A percentile compares a stretch with the other conserved stretches of the same genome.
Conservation (phyloP, 805 yeast genomes). For the Phaffomyces antillensis region DNA sequence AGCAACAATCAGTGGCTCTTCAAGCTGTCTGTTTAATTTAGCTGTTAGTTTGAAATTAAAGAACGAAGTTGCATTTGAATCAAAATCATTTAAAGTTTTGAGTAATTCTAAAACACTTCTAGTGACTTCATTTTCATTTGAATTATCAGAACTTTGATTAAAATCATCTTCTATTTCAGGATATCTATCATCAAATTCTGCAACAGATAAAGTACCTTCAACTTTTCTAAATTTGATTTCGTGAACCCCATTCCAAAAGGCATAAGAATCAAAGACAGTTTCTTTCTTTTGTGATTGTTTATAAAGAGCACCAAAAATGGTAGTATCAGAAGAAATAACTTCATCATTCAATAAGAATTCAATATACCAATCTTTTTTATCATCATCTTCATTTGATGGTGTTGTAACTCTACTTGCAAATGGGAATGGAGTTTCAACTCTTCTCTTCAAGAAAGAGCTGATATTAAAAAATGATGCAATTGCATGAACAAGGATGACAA, state of each 20-base stretch:
- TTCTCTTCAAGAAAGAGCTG: constrained; percentile 35
- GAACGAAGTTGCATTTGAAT: constrained; percentile 30
- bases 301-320: constrained; percentile 71
- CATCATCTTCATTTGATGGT: neutral
- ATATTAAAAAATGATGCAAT: constrained; percentile 42
- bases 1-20: constrained; percentile 83
- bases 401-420: constrained; percentile 12
- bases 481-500: constrained; percentile 41
- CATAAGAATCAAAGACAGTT: constrained; percentile 37
- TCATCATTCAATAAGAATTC: constrained; percentile 56
- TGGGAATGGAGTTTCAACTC: constrained; percentile 25
- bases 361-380: constrained; percentile 28
- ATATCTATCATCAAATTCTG: constrained; percentile 24
- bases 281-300: constrained; percentile 34
- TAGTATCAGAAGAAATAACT: constrained; percentile 53
- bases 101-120: constrained; percentile 38
- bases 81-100: constrained; percentile 35
- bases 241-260: constrained; percentile 55
- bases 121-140: constrained; percentile 13
- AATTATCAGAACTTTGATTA: constrained; percentile 22
- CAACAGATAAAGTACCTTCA: constrained; percentile 19
- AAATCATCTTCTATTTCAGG: constrained; percentile 21
- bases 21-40: constrained; percentile 78
- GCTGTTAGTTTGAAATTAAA: constrained; percentile 79
- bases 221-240: constrained; percentile 40